Conservation (phyloP, 1,284 basidiomycete species). For the Dichomitus squalens region DNA sequence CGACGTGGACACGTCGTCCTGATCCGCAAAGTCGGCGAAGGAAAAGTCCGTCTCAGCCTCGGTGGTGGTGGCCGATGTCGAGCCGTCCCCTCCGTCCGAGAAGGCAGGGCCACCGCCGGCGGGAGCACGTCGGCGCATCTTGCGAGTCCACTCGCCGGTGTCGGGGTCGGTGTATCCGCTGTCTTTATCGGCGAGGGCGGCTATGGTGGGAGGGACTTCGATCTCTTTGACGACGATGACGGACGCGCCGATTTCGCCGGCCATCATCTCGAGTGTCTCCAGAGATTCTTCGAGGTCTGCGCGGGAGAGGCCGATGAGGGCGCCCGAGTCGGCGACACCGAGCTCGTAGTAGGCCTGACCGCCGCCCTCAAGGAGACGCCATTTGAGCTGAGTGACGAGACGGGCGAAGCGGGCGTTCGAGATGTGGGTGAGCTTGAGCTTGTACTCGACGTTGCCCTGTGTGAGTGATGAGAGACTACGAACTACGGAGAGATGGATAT, state of each 20-base stretch:
- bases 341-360: constrained; percentile 94
- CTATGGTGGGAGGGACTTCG: constrained; percentile 59
- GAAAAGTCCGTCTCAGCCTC: constrained; percentile 40
- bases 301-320: constrained; percentile 78
- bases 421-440: constrained; percentile 76
- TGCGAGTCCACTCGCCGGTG: constrained; percentile 35
- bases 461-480: not conserved
- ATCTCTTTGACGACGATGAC: constrained; percentile 89
- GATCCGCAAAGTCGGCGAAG: constrained; percentile 34
- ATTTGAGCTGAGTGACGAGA: constrained; percentile 92
- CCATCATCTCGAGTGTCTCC: constrained; percentile 89
- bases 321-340: constrained; percentile 86
- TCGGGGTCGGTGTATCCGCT: constrained; percentile 32
- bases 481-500: not conserved
- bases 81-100: constrained; percentile 17
- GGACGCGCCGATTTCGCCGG: constrained; percentile 86
- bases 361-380: constrained; percentile 89
- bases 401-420: constrained; percentile 72
- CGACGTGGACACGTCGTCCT: constrained; percentile 32
- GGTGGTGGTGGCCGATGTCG: constrained; percentile 32
- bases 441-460: constrained; percentile 84
- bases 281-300: constrained; percentile 79
- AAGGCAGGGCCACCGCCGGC: not conserved
- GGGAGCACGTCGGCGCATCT: constrained; percentile 28
- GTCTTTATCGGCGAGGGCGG: constrained; percentile 41